Percentiles rank a stretch among this genome's conserved stretches.
Conservation (phyloP, 805 yeast genomes). For the Starmerella riodocensis region DNA sequence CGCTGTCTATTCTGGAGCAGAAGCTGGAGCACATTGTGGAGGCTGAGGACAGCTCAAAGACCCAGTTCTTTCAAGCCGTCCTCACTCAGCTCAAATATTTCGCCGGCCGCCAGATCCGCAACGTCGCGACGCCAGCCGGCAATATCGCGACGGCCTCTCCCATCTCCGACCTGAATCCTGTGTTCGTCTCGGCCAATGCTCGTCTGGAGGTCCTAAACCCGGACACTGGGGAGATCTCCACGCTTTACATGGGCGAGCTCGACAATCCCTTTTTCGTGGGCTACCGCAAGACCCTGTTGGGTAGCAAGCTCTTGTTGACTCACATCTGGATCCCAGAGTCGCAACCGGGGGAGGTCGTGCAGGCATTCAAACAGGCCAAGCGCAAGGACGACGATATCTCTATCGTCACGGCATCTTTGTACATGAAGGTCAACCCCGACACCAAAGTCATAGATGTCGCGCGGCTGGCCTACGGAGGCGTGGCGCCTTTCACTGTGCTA, state of each 20-base stretch:
- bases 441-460: conserved; percentile 19
- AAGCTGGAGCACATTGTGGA: conserved; percentile 26
- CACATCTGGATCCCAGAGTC: conserved; percentile 34
- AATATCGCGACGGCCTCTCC: conserved; percentile 40
- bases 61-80: conserved; percentile 31
- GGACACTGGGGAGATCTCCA: conserved; percentile 21
- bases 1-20: conserved; percentile 31
- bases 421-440: conserved; percentile 20
- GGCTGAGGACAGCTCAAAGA: conserved; percentile 20
- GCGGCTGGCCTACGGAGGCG: conserved; percentile 35
- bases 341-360: conserved; percentile 28
- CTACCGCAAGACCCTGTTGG: conserved; percentile 32
- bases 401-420: conserved; percentile 34
- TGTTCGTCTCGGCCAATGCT: conserved; percentile 34
- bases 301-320: conserved; percentile 29
- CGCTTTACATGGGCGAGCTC: conserved; percentile 29
- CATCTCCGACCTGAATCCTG: conserved; percentile 37
- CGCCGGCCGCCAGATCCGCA: conserved; percentile 39
- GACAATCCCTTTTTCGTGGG: conserved; percentile 31
- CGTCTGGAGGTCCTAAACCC: conserved; percentile 29
- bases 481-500: conserved; percentile 36
- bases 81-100: conserved; percentile 34
- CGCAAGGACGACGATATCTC: conserved; percentile 40
- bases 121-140: conserved; percentile 40
- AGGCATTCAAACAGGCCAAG: conserved; percentile 36